These are phyloP conservation scores for Phylloporus sp. DNA, from an alignment of 768 basidiomycete genomes.

Conservation along the genomic window DNA sequence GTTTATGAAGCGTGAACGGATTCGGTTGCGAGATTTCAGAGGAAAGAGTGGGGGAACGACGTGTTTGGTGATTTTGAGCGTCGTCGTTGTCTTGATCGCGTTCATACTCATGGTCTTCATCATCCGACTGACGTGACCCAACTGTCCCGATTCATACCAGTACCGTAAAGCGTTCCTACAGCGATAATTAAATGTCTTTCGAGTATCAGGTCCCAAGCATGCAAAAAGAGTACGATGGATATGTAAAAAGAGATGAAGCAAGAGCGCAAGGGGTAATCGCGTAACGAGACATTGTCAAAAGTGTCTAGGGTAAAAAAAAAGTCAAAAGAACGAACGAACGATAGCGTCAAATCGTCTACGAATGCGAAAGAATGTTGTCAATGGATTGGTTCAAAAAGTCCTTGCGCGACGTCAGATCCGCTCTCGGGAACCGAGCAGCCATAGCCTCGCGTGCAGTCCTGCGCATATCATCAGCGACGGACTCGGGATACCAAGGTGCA, in stretches of 20 bases:
- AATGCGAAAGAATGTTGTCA: constrained; percentile 57
- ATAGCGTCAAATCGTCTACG: too few relatives aligned
- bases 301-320: too few relatives aligned
- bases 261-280: too few relatives aligned
- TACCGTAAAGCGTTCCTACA: constrained; percentile 6
- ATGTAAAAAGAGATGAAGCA: constrained; percentile 3
- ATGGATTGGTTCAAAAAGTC: constrained; percentile 67
- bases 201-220: constrained; percentile 9
- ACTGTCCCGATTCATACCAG: background rate
- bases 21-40: constrained; percentile 54
- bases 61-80: constrained; percentile 59
- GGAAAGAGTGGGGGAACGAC: constrained; percentile 68
- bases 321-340: too few relatives aligned
- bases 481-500: background rate
- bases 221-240: background rate
- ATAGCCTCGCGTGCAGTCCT: constrained; percentile 64
- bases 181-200: constrained; percentile 10
- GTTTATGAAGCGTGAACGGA: constrained; percentile 60
- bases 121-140: constrained; percentile 56
- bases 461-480: constrained; percentile 1
- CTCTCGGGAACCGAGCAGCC: constrained; percentile 58
- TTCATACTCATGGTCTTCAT: constrained; percentile 70
- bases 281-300: background rate
- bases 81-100: constrained; percentile 61
- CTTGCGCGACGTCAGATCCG: constrained; percentile 51